Conservation (phyloP, 1,284 basidiomycete species). For the Boletus putidus region DNA sequence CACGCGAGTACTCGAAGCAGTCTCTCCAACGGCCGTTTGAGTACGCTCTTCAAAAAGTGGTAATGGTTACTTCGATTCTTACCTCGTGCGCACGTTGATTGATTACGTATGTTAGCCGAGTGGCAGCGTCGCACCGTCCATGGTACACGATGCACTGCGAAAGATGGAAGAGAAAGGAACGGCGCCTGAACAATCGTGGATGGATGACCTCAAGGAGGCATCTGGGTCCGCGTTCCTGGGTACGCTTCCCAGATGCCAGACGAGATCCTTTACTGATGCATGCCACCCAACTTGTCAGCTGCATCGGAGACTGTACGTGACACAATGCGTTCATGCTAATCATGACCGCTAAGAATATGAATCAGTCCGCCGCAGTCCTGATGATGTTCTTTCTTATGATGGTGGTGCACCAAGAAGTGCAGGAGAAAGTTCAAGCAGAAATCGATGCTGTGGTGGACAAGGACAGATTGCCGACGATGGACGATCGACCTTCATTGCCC, state of each 20-base stretch:
- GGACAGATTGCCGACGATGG: constrained; percentile 24
- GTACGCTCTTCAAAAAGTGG: constrained; percentile 1
- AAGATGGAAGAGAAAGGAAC: neutral
- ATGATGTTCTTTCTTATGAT: constrained; percentile 30
- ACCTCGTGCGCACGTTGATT: neutral
- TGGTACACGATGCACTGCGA: constrained; percentile 6
- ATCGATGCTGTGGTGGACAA: constrained; percentile 23
- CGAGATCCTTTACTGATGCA: neutral
- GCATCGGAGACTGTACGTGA: constrained; percentile 16
- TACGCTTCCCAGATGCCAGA: neutral
- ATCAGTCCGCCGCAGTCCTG: neutral
- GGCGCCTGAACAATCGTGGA: neutral
- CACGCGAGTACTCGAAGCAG: neutral
- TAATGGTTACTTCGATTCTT: neutral
- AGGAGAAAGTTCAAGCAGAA: constrained; percentile 28
- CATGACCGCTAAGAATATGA: neutral
- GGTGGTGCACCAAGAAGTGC: constrained; percentile 33
- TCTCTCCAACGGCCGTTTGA: constrained; percentile 11
- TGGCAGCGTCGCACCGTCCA: neutral
- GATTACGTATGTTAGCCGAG: neutral
- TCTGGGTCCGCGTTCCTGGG: constrained; percentile 6
- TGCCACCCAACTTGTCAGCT: neutral
- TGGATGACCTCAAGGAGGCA: constrained; percentile 1
- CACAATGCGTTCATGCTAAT: accelerated
- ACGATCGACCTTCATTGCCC: constrained; percentile 20